A percentile compares a stretch with the other conserved stretches of the same genome.
These are phyloP conservation scores for Trichosphaerium sp. DNA, from an alignment of 78 protist species.

Conservation along the genomic window DNA sequence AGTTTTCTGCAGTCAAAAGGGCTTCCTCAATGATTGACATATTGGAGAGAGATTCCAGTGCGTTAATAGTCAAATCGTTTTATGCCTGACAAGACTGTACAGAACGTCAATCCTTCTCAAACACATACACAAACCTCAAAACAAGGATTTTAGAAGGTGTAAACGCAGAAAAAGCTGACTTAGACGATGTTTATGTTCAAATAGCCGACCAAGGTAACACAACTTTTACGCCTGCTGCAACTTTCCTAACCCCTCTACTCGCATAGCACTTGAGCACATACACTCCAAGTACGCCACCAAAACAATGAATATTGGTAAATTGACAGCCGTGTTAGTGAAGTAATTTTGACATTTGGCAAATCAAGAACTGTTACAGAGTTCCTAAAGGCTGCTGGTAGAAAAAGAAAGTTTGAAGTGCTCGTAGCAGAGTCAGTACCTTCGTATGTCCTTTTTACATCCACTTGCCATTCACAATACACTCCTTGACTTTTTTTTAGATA, in stretches of 20 bases:
- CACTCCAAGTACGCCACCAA: conserved; percentile 35
- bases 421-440: conserved; percentile 51
- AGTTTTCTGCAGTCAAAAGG: too few species aligned
- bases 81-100: too few species aligned
- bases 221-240: too few species aligned
- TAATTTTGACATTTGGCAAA: conserved; percentile 48
- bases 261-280: conserved; percentile 29
- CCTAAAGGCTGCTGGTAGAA: conserved; percentile 28
- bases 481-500: neutral
- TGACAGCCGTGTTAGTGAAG: conserved; percentile 21
- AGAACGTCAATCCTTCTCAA: too few species aligned
- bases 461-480: neutral
- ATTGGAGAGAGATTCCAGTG: too few species aligned
- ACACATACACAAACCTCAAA: too few species aligned
- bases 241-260: too few species aligned
- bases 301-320: neutral
- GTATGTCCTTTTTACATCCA: conserved; percentile 3
- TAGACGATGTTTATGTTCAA: conserved; percentile 17
- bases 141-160: too few species aligned
- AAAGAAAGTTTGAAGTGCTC: conserved; percentile 47
- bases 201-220: conserved; percentile 31
- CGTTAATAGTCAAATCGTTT: too few species aligned
- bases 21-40: too few species aligned
- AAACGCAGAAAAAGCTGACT: too few species aligned
- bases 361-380: conserved; percentile 56